Conservation (phyloP, 306 rosid genomes). For the Corylus avellana region DNA sequence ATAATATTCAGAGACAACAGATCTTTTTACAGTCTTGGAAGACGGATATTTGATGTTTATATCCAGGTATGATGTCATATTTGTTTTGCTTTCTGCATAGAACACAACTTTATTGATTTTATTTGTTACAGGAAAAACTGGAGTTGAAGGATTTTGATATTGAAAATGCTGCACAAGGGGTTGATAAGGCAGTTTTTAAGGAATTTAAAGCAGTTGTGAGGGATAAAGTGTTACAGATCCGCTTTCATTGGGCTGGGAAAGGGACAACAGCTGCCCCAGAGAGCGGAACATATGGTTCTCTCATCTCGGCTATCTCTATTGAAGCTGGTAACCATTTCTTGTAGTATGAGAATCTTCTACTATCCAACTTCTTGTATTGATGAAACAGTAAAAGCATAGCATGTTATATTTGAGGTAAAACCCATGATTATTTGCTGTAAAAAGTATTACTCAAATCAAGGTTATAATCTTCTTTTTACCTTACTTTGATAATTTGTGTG, state of each 20-base stretch:
- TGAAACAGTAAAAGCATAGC: too few relatives aligned
- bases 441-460: too few relatives aligned
- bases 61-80: constrained; percentile 44
- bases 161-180: constrained; percentile 39
- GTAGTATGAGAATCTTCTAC: too few relatives aligned
- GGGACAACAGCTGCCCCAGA: constrained; percentile 55
- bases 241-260: constrained; percentile 68
- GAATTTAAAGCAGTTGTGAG: constrained; percentile 37
- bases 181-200: constrained; percentile 36
- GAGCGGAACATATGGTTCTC: constrained; percentile 62
- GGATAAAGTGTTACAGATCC: constrained; percentile 42
- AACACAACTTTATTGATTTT: constrained; percentile 20
- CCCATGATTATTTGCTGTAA: too few relatives aligned
- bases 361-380: too few relatives aligned
- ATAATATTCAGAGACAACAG: constrained; percentile 48
- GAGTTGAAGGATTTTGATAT: constrained; percentile 53
- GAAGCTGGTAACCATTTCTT: constrained; percentile 46
- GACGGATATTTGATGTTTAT: constrained; percentile 61
- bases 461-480: too few relatives aligned
- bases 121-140: constrained; percentile 41
- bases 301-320: constrained; percentile 62
- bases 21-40: constrained; percentile 57
- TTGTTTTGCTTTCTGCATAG: neutral
- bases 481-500: too few relatives aligned
- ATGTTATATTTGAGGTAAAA: too few relatives aligned